Evolutionary conservation across 441 rosid species (phyloP).

Genomic region (Pelargonium cotyledonis): DNA sequence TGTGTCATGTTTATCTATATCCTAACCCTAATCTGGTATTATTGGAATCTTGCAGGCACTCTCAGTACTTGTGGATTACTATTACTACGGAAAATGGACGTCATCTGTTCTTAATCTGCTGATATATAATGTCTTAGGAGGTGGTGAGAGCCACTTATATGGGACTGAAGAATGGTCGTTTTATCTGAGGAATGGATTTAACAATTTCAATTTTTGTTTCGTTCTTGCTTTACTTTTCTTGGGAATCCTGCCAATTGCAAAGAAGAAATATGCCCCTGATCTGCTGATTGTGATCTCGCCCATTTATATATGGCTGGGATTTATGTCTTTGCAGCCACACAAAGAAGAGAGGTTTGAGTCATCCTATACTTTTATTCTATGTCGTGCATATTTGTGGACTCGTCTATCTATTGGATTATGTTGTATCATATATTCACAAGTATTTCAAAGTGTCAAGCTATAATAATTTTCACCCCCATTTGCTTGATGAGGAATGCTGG

Average conservation of each 20-base stretch:
- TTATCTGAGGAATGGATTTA: constrained; percentile 78
- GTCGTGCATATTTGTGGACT: no score
- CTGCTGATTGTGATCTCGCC: constrained; percentile 73
- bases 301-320: constrained; percentile 79
- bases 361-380: background rate
- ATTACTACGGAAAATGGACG: constrained; percentile 70
- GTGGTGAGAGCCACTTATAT: constrained; percentile 92
- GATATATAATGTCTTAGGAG: constrained; percentile 80
- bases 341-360: constrained; percentile 84
- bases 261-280: constrained; percentile 63
- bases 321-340: constrained; percentile 94
- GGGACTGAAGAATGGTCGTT: constrained; percentile 70
- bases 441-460: no score
- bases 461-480: no score
- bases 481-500: no score
- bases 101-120: constrained; percentile 78
- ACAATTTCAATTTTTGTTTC: constrained; percentile 86
- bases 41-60: constrained; percentile 48
- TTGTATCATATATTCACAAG: no score
- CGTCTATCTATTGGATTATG: no score
- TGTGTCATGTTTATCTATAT: constrained; percentile 6
- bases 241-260: constrained; percentile 51
- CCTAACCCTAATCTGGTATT: background rate
- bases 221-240: constrained; percentile 68
- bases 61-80: constrained; percentile 58